These are phyloP conservation scores for Sordariomycetes sp. DNA, from an alignment of 2,329 filamentous ascomycete genomes.

Conservation along the genomic window DNA sequence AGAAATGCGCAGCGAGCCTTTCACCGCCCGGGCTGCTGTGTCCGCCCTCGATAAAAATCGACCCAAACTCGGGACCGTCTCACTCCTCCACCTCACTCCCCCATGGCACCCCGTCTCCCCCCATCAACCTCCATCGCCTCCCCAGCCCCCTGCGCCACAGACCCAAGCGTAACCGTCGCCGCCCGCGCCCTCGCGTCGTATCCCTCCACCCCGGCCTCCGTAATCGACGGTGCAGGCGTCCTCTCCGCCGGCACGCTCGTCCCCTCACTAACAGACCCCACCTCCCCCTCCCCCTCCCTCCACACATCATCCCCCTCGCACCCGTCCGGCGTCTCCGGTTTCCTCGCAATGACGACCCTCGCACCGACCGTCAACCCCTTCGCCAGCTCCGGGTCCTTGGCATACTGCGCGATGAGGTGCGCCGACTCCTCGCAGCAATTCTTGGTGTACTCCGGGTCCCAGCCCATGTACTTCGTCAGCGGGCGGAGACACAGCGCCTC, in stretches of 20 bases:
- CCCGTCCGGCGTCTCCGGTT: constrained; percentile 19
- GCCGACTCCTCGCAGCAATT: constrained; percentile 30
- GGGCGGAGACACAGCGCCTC: constrained; percentile 34
- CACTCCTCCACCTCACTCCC: neutral
- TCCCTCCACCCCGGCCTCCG: neutral
- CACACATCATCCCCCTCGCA: neutral
- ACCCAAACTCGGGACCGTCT: neutral
- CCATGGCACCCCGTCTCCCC: neutral
- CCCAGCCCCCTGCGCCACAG: neutral
- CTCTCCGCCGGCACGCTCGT: constrained; percentile 4
- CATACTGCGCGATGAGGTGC: constrained; percentile 31
- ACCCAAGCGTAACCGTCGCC: neutral
- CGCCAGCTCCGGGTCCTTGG: constrained; percentile 28
- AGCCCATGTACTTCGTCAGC: constrained; percentile 37
- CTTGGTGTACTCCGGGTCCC: constrained; percentile 34
- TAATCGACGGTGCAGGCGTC: neutral
- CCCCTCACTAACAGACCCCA: neutral
- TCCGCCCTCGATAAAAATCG: neutral
- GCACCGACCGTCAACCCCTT: constrained; percentile 32
- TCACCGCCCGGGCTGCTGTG: neutral
- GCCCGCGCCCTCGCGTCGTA: neutral
- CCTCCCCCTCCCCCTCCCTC: neutral
- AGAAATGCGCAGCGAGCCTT: neutral
- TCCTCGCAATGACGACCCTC: constrained; percentile 33
- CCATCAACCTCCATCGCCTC: neutral